Percentiles rank a stretch among this genome's conserved stretches.
phyloP scores from a whole-genome alignment of 805 yeast genomes.

The Pichia nanzhaoensis region DNA sequence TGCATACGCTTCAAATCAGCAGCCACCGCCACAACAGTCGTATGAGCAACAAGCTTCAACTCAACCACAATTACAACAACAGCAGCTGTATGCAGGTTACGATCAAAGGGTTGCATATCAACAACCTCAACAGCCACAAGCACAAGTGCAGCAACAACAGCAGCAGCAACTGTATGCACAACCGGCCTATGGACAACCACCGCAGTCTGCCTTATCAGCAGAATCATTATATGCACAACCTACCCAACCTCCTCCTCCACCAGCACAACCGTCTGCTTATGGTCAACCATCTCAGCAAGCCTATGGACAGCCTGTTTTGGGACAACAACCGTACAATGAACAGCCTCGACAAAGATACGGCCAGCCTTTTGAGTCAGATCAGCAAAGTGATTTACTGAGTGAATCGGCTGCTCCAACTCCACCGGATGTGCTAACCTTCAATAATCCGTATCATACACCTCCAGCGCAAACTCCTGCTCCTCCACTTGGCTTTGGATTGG shows the following conservation, averaged over 20 bases:
- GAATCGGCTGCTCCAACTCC: conserved; percentile 1
- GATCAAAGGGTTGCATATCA: conserved; percentile 2
- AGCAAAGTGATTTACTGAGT: neutral
- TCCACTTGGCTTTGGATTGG: too few species aligned
- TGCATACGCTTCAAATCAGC: neutral
- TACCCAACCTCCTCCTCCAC: conserved; percentile 5
- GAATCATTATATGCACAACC: too few species aligned
- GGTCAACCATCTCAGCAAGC: neutral
- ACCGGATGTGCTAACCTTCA: conserved; percentile 2
- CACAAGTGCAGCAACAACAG: conserved; percentile 9
- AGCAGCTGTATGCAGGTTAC: conserved; percentile 3
- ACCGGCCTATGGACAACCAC: conserved; percentile 10
- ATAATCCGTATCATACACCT: conserved; percentile 6
- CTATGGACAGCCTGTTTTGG: conserved; percentile 1
- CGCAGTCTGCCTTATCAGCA: too few species aligned
- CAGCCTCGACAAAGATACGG: neutral
- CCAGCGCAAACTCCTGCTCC: neutral
- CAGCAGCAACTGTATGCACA: conserved; percentile 9
- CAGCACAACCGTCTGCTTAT: conserved; percentile 2
- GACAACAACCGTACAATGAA: neutral
- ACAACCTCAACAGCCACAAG: conserved; percentile 7
- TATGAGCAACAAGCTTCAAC: conserved; percentile 9
- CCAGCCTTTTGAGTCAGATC: neutral
- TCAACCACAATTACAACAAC: conserved; percentile 4
- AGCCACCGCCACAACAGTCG: conserved; percentile 9